Evolutionary conservation across 305 asterid species (phyloP), one percentile per base, ranked within the genome.

Genomic region (Withania somnifera): DNA sequence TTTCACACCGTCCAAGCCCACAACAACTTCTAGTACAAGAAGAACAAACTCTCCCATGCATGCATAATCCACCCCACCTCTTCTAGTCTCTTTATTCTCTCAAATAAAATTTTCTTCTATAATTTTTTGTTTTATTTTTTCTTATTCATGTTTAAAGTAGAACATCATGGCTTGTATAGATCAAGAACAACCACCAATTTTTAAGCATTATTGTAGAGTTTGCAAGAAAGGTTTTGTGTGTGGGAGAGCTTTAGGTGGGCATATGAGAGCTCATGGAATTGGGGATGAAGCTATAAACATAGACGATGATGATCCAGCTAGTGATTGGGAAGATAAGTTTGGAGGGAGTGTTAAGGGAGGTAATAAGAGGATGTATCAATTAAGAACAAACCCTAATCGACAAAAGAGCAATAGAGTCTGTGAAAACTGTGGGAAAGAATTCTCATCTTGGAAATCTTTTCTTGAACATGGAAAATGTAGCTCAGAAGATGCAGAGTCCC

Each of bases 221-320:
- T 96, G 99, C 84, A 96, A 93, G 92, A 96, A 93, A 87, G 99
- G 98, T 6, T 96, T 96, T 82, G 89, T 94, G 91, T 96, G 98
- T 77, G 98, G 98, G 17, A 81, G 98, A 63, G 99, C 98, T 28
- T 89, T 96, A 28, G 99, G 99, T 42, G 99, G 99, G 64, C 99
- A 96, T 87, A 96, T 96, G 99, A 87, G 99, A 78, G 99, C 99
- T 56, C 99, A 96, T 77, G 98, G 97, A 0, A 91, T 92, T 10
- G 97, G 97, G 1, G 97, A 93, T 69, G 98, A 92, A 17, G 84
- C 75, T 69, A 89, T 84, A 40, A 87, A 50, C 34, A 73, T 93
- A 40, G 93, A 87, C 11, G 92, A 93, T 15, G 97, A 93, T 4
- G 97, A 92, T 77, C 82, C 75, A 2, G 89, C 85, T 0, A 92